These are phyloP conservation scores for Naganishia cerealis DNA, from an alignment of 1,284 basidiomycete genomes.

Conservation along the genomic window DNA sequence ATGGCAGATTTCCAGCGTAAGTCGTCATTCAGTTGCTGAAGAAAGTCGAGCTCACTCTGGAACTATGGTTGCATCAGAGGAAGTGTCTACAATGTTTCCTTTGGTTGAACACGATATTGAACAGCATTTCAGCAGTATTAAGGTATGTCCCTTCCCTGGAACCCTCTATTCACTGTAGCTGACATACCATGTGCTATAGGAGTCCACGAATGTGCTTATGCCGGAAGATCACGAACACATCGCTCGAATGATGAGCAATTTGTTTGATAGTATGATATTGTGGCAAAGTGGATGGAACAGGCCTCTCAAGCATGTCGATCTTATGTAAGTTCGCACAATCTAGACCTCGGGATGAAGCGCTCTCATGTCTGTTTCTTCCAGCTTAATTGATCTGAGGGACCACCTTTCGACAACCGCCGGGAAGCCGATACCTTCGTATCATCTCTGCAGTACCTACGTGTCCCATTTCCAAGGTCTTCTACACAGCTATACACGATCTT, in stretches of 20 bases:
- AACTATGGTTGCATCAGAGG: conserved; percentile 33
- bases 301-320: conserved; percentile 25
- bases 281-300: conserved; percentile 52
- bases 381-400: neutral
- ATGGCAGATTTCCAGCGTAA: conserved; percentile 25
- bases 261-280: conserved; percentile 29
- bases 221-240: neutral
- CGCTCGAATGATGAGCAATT: conserved; percentile 22
- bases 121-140: conserved; percentile 38
- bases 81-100: conserved; percentile 42
- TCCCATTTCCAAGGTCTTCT: conserved; percentile 45
- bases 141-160: conserved; percentile 36
- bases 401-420: conserved; percentile 25
- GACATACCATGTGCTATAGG: neutral
- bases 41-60: neutral
- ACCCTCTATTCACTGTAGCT: neutral
- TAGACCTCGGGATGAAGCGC: neutral
- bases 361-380: neutral
- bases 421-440: conserved; percentile 38
- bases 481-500: conserved; percentile 46
- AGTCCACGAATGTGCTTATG: conserved; percentile 22
- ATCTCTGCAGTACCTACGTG: conserved; percentile 14
- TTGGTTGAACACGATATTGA: conserved; percentile 45
- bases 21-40: neutral
- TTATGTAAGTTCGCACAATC: conserved; percentile 21